A percentile compares a stretch with the other conserved stretches of the same genome.
Evolutionary conservation across 495 filamentous ascomycete genomes (phyloP).

Genomic region (Hypoxylon cercidicola): DNA sequence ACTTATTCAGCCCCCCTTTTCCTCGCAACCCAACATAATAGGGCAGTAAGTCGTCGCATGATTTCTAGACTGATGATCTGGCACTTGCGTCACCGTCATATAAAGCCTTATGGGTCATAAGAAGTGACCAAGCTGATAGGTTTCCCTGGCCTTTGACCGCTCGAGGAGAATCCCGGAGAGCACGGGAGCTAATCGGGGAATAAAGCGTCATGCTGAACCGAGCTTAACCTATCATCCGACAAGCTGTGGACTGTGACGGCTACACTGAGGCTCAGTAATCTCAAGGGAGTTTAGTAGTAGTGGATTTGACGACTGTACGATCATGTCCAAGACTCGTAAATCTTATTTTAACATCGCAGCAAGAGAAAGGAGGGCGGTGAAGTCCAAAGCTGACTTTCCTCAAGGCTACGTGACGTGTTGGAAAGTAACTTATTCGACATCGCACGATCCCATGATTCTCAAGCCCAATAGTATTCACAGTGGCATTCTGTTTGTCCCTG

Average conservation of each 20-base stretch:
- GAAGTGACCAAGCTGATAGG: not conserved
- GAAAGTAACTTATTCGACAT: constrained; percentile 7
- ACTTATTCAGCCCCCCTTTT: constrained; percentile 19
- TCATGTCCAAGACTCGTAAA: not conserved
- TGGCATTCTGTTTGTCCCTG: constrained; percentile 7
- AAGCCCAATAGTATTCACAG: constrained; percentile 17
- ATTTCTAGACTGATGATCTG: constrained; percentile 29
- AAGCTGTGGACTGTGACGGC: constrained; percentile 3
- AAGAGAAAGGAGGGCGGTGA: constrained; percentile 27
- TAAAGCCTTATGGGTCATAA: constrained; percentile 6
- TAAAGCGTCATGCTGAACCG: constrained; percentile 8
- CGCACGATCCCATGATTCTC: constrained; percentile 1
- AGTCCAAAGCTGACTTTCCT: constrained; percentile 14
- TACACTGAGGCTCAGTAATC: constrained; percentile 17
- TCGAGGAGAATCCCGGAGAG: constrained; percentile 6
- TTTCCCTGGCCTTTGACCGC: constrained; percentile 10
- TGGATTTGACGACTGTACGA: not conserved
- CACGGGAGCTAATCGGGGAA: constrained; percentile 22
- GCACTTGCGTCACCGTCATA: constrained; percentile 21
- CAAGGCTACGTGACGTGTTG: constrained; percentile 14
- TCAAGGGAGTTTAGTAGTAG: not conserved
- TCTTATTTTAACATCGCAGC: constrained; percentile 12
- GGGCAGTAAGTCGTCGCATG: constrained; percentile 5
- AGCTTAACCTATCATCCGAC: constrained; percentile 6
- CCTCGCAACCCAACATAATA: constrained; percentile 16